Conservation (phyloP, 179 eudicot species). For the Drosera spatulata region DNA sequence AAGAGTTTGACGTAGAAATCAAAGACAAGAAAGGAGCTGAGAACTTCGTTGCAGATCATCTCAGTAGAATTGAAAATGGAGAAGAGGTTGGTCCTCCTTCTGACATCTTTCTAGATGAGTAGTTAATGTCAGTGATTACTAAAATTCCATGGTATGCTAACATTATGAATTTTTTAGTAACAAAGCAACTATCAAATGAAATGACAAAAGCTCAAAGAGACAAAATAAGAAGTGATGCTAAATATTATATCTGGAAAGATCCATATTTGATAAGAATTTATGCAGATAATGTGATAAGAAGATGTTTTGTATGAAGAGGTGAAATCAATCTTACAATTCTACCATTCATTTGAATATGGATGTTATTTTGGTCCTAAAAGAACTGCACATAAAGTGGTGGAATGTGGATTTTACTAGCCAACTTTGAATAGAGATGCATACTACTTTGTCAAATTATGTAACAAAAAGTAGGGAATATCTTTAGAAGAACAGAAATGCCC, state of each 20-base stretch:
- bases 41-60: background rate
- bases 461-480: background rate
- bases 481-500: conserved; percentile 1
- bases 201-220: background rate
- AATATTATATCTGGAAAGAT: background rate
- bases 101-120: no score
- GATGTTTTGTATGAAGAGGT: background rate
- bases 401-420: no score
- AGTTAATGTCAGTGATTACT: no score
- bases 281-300: background rate
- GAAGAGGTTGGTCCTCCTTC: no score
- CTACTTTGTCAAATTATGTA: no score
- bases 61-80: background rate
- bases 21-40: no score
- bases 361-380: background rate
- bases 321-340: background rate
- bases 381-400: no score
- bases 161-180: no score
- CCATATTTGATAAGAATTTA: background rate
- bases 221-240: background rate
- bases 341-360: background rate
- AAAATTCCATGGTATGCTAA: background rate
- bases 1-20: no score
- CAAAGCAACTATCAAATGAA: no score
- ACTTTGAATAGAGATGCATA: no score